A percentile compares a stretch with the other conserved stretches of the same genome.
phyloP scores from a whole-genome alignment of 805 yeast species.

The Zygosaccharomyces kombuchaensis region DNA sequence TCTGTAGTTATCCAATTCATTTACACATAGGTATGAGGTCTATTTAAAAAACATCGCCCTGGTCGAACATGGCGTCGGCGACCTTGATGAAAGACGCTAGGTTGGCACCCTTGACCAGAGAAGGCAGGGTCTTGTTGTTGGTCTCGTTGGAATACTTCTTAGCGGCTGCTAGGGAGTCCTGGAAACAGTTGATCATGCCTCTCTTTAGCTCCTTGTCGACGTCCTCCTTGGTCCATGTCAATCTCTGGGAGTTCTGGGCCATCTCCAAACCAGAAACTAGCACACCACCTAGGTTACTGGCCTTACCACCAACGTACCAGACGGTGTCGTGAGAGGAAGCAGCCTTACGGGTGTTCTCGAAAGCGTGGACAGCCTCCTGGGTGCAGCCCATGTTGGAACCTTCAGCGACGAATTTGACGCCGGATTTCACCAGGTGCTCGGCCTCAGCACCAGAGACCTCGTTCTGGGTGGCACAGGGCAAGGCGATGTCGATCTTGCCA shows the following conservation, averaged over 20 bases:
- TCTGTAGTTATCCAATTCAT: slow-evolving; percentile 1
- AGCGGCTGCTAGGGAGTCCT: slow-evolving; percentile 88
- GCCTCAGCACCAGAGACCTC: slow-evolving; percentile 98
- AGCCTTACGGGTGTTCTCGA: slow-evolving; percentile 71
- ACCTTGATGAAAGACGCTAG: slow-evolving; percentile 98
- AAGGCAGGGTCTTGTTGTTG: slow-evolving; percentile 69
- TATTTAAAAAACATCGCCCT: slow-evolving; percentile 64
- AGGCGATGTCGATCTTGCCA: slow-evolving; percentile 89
- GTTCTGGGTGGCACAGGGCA: slow-evolving; percentile 98
- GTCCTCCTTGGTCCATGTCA: slow-evolving; percentile 84
- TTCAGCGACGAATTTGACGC: slow-evolving; percentile 91
- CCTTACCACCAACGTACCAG: slow-evolving; percentile 99
- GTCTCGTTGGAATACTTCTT: slow-evolving; percentile 68
- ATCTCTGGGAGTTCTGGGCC: slow-evolving; percentile 98
- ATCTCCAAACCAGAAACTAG: slow-evolving; percentile 97
- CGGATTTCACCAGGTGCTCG: slow-evolving; percentile 85
- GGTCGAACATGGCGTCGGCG: slow-evolving; percentile 96
- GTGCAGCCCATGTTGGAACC: slow-evolving; percentile 99
- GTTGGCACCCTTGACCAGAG: slow-evolving; percentile 97
- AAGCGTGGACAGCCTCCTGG: slow-evolving; percentile 91
- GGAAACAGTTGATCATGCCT: slow-evolving; percentile 90
- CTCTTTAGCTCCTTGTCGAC: slow-evolving; percentile 87
- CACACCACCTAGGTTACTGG: slow-evolving; percentile 99
- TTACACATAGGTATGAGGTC: slow-evolving; percentile 3
- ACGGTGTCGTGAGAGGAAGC: slow-evolving; percentile 47